Evolutionary conservation across 768 basidiomycete species (phyloP), one percentile per base, ranked within the genome.

Genomic region (Boletus vermiculosoides): DNA sequence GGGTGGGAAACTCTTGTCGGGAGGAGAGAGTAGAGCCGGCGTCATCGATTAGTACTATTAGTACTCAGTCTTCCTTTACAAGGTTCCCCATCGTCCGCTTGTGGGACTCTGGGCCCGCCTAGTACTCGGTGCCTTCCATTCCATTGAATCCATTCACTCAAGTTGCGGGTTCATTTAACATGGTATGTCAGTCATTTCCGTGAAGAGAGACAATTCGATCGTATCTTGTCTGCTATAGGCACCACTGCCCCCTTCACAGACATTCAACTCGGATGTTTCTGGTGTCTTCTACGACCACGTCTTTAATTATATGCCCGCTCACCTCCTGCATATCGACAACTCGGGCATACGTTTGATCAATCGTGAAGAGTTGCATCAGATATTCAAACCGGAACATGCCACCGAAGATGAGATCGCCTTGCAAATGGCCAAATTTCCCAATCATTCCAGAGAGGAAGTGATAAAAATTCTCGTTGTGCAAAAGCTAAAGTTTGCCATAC

Each of bases 341-440:
- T 33, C 31, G 31, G 31, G 31, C 11, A 33, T 33, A 33, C 31
- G 31, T 12, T 12, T 33, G 31, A 33, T 33, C 31, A 33, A 33
- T 33, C 63, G 64, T 18, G 58, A 63, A 45, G 58, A 66, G 36
- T 25, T 65, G 45, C 45, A 50, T 15, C 52, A 36, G 0, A 54
- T 63, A 52, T 63, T 59, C 50, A 49, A 54, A 16, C 60, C 51
- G 2, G 64, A 57, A 41, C 39, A 45, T 18, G 13, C 23, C 31
- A 48, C 61, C 13, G 56, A 56, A 54, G 40, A 46, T 18, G 57
- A 54, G 9, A 48, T 66, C 39, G 22, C 50, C 22, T 11, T 5
- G 25, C 30, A 36, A 4, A 41, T 46, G 45, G 34, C 31, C 34
- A 30, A 25, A 12, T 54, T 23, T 10, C 54, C 50, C n/a, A 13